phyloP scores from a whole-genome alignment of 2,329 filamentous ascomycete species.

The Dendrostoma leiphaemia region DNA sequence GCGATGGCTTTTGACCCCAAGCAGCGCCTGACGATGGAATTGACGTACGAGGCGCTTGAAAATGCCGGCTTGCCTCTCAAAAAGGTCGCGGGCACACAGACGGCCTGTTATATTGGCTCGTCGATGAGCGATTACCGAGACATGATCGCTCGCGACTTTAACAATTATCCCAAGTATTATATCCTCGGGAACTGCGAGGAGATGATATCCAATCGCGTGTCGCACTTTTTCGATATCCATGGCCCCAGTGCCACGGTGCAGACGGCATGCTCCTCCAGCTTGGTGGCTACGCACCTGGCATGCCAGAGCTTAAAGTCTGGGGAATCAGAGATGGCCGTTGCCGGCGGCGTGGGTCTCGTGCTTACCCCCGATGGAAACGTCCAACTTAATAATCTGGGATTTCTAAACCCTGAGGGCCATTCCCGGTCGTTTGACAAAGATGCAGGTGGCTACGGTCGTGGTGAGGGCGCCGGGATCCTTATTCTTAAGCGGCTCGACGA shows the following conservation, averaged over 20 bases:
- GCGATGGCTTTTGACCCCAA: no score
- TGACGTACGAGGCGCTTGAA: no score
- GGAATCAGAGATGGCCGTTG: constrained; percentile 33
- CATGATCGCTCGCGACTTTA: no score
- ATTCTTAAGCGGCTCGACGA: constrained; percentile 45
- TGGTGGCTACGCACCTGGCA: constrained; percentile 33
- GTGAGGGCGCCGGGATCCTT: constrained; percentile 44
- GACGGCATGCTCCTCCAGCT: constrained; percentile 37
- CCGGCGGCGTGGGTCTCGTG: constrained; percentile 36
- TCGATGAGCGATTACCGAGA: no score
- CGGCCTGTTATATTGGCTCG: no score
- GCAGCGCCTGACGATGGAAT: no score
- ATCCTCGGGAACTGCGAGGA: no score
- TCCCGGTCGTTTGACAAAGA: constrained; percentile 38
- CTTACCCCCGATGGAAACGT: constrained; percentile 29
- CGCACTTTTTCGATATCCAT: no score
- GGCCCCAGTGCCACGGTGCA: constrained; percentile 30
- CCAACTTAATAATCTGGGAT: constrained; percentile 31
- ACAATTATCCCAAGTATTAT: no score
- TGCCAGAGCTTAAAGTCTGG: constrained; percentile 24
- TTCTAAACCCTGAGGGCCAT: constrained; percentile 33
- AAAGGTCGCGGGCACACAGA: no score
- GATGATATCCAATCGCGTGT: no score
- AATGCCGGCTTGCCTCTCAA: no score
- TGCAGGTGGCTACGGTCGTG: constrained; percentile 50